phyloP scores from a whole-genome alignment of 148 eudicot genomes.

The Mesembryanthemum crystallinum region DNA sequence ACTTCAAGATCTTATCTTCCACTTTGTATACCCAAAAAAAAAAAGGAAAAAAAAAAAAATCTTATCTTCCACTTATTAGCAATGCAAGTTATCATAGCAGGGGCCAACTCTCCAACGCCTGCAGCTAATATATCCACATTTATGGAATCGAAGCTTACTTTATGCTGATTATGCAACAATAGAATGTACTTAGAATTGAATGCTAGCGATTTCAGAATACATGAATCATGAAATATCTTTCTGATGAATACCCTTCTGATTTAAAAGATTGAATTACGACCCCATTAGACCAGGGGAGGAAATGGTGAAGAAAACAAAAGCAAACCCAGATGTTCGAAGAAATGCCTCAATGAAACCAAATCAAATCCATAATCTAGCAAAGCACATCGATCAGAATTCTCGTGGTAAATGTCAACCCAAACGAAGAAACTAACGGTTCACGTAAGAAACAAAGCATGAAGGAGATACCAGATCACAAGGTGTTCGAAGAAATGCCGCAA shows the following conservation, averaged over 20 bases:
- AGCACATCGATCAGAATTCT: neutral
- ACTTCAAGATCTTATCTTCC: constrained; percentile 4
- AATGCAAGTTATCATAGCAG: neutral
- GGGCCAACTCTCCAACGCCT: neutral
- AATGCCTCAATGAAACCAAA: neutral
- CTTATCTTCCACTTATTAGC: neutral
- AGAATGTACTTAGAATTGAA: too few species aligned
- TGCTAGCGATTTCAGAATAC: neutral
- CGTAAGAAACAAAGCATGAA: constrained; percentile 1
- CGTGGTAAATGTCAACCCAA: neutral
- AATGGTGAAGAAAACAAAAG: neutral
- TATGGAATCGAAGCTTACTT: too few species aligned
- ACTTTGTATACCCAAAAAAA: too few species aligned
- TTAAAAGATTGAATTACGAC: neutral
- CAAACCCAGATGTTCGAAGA: neutral
- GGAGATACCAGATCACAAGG: neutral
- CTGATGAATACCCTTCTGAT: constrained; percentile 4
- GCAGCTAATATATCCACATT: neutral
- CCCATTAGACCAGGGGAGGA: neutral
- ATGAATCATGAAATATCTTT: neutral
- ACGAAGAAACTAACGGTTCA: neutral
- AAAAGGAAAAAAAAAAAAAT: too few species aligned
- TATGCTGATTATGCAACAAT: too few species aligned
- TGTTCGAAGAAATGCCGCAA: constrained; percentile 8
- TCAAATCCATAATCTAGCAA: neutral